Evolutionary conservation across 768 basidiomycete genomes (phyloP).

Genomic region (Boletus subcaerulescens): DNA sequence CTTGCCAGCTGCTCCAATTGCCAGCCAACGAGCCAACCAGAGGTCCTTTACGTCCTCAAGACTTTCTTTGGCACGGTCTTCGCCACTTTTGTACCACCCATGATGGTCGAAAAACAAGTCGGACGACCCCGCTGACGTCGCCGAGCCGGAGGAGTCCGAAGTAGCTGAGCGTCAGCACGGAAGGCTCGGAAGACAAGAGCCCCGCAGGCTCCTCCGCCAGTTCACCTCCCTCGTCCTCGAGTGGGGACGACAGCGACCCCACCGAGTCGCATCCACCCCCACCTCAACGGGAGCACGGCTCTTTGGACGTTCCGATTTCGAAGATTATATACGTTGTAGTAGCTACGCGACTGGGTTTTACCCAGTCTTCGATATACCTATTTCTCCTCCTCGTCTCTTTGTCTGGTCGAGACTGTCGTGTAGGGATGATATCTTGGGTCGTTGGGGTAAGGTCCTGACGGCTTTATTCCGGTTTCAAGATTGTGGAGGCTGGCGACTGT

Average conservation of each 20-base stretch:
- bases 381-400: too few species aligned
- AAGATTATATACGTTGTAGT: too few species aligned
- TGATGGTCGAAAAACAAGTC: slow-evolving; percentile 40
- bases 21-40: slow-evolving; percentile 8
- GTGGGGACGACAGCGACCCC: slow-evolving; percentile 37
- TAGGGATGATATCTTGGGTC: too few species aligned
- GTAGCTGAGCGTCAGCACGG: slow-evolving; percentile 22
- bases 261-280: slow-evolving; percentile 40
- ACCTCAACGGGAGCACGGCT: slow-evolving; percentile 22
- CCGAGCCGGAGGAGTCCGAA: slow-evolving; percentile 25
- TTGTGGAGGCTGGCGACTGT: too few species aligned
- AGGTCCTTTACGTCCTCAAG: slow-evolving; percentile 29
- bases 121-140: slow-evolving; percentile 21
- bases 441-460: too few species aligned
- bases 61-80: slow-evolving; percentile 25
- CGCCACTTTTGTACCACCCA: slow-evolving; percentile 32
- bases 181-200: slow-evolving; percentile 32
- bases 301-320: too few species aligned
- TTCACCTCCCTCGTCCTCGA: slow-evolving; percentile 39
- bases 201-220: slow-evolving; percentile 31
- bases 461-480: too few species aligned
- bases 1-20: slow-evolving; percentile 2
- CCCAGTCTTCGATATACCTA: too few species aligned
- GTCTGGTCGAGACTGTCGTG: too few species aligned
- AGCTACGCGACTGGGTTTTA: too few species aligned